Base-by-base conservation (phyloP, 352 stramenopile genomes). In the Labyrinthula sp. region DNA sequence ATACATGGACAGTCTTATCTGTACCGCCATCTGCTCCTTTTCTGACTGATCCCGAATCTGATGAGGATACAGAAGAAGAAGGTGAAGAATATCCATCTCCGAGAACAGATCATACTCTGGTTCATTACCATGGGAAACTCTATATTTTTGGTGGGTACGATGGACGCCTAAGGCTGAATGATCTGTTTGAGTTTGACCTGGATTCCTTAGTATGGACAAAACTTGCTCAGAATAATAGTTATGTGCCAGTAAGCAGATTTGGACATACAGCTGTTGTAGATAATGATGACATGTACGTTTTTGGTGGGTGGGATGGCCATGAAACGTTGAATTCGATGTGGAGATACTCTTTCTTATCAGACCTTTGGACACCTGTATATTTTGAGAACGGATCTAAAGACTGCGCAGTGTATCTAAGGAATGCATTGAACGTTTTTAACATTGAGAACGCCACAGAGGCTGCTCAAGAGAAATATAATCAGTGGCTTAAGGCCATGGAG, bases 61-160 rank as follows among this genome's bases (percentile, higher is more conserved):
- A 10, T 10, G 28, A 31, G 28, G 28, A n/a, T n/a, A n/a, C n/a
- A n/a, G n/a, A 14, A 3, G 3, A 21, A 27, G 14, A 21, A 3
- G 9, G 26, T 46, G 38, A 46, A 15, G 15, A 21, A 7, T 14
- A 39, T 0, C 73, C 73, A 0, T 68, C 78, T 57, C 67, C 71
- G 2, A 66, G 73, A 23, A 83, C 73, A 1, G 73, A 83, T 40
- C 73, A 83, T 59, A 79, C 77, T 30, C 80, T 83, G 72, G 71
- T 77, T 38, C 59, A 77, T 8, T 72, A 80, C 40, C 58, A 61
- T 6, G 63, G 62, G 38, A 76, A 63, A 56, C 77, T 83, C 45
- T 79, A 77, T 48, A 68, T 83, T 17, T 83, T 83, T 54, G 73
- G 73, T 24, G 73, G 73, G n/a, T 83, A 80, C 61, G 79, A 83